Evolutionary conservation across 1,284 basidiomycete genomes (phyloP).

Genomic region (Pulchroboletus neoregius): DNA sequence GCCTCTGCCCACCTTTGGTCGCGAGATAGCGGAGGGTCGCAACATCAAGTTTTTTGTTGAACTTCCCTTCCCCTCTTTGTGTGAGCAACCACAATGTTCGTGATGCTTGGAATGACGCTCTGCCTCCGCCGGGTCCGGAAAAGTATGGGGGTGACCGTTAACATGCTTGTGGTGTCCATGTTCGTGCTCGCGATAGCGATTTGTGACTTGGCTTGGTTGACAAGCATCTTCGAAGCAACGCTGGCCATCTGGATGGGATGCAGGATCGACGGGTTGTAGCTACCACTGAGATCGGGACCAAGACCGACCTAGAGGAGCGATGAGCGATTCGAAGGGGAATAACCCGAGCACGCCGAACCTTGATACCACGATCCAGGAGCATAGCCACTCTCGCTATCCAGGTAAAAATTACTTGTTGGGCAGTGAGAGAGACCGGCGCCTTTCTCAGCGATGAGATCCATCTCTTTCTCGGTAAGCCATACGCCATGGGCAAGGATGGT

Average conservation of each 20-base stretch:
- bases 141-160: background rate
- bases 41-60: slow-evolving; percentile 67
- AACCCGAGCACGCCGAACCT: slow-evolving; percentile 46
- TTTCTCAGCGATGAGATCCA: slow-evolving; percentile 64
- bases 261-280: slow-evolving; percentile 81
- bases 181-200: slow-evolving; percentile 1
- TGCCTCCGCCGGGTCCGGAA: slow-evolving; percentile 3
- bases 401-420: slow-evolving; percentile 89
- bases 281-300: slow-evolving; percentile 91
- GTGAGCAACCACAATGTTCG: background rate
- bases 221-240: slow-evolving; percentile 75
- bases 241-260: slow-evolving; percentile 80
- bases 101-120: slow-evolving; percentile 1
- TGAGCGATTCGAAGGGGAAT: slow-evolving; percentile 6
- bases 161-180: slow-evolving; percentile 7
- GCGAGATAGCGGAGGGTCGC: slow-evolving; percentile 86
- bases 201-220: slow-evolving; percentile 35
- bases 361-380: slow-evolving; percentile 81
- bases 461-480: slow-evolving; percentile 72
- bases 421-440: slow-evolving; percentile 88
- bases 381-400: slow-evolving; percentile 74
- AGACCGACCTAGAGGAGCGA: slow-evolving; percentile 63
- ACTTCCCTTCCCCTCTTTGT: slow-evolving; percentile 30
- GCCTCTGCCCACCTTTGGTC: slow-evolving; percentile 90
- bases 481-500: slow-evolving; percentile 92